Evolutionary conservation across 345 rosid species (phyloP).

Genomic region (Carallia pectinifolia): DNA sequence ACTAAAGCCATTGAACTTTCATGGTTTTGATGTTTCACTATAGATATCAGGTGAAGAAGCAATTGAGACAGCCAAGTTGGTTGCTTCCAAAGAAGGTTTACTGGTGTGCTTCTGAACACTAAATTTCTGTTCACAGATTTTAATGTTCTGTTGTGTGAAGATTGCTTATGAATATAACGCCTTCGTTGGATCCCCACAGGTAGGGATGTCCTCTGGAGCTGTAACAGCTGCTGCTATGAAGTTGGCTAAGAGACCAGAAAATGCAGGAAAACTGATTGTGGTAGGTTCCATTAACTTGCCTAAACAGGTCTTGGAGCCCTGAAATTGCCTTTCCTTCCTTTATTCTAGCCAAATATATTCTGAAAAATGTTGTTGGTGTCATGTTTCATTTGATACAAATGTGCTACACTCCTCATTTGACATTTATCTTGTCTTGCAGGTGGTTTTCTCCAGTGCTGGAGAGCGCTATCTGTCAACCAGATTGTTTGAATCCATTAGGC

Average conservation of each 20-base stretch:
- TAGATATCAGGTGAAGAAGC: constrained; percentile 27
- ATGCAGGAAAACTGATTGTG: constrained; percentile 85
- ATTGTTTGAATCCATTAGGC: constrained; percentile 13
- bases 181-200: constrained; percentile 38
- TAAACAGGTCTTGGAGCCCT: no score
- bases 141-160: no score
- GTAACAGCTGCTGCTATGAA: constrained; percentile 85
- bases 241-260: constrained; percentile 89
- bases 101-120: constrained; percentile 8
- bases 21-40: background rate
- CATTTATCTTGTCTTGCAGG: background rate
- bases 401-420: background rate
- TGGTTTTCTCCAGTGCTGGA: constrained; percentile 10
- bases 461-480: constrained; percentile 9
- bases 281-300: constrained; percentile 38
- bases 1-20: background rate
- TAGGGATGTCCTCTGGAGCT: constrained; percentile 97
- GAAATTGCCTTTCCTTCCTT: no score
- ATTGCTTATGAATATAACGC: no score
- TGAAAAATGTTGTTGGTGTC: background rate
- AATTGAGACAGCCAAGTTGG: constrained; percentile 16
- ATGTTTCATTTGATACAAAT: no score
- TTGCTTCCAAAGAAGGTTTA: constrained; percentile 26
- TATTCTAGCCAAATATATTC: background rate
- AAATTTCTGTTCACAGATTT: background rate